Evolutionary conservation across 2,329 filamentous ascomycete species (phyloP).

Genomic region (Diaporthe ilicicola): DNA sequence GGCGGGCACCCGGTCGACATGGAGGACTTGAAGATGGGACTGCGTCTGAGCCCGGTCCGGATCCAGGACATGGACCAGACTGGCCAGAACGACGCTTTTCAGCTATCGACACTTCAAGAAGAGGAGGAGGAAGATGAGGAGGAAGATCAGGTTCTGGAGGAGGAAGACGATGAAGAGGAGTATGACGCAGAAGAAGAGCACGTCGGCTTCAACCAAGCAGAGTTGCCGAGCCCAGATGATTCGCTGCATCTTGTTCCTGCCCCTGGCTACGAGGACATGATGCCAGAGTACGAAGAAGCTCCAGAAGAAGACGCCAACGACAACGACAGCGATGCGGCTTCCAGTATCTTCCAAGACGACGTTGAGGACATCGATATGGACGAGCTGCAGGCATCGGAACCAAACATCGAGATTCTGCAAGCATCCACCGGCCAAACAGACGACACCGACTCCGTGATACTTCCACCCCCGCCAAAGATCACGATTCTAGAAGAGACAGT

Average conservation of each 20-base stretch:
- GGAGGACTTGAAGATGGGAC: constrained; percentile 72
- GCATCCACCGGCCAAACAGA: constrained; percentile 44
- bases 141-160: constrained; percentile 10
- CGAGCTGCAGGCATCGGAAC: constrained; percentile 51
- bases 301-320: constrained; percentile 41
- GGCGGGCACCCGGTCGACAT: constrained; percentile 75
- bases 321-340: constrained; percentile 47
- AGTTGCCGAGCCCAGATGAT: constrained; percentile 46
- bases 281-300: constrained; percentile 38
- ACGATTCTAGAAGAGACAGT: constrained; percentile 62
- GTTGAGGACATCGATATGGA: constrained; percentile 49
- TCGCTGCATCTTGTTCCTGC: constrained; percentile 52
- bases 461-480: constrained; percentile 56
- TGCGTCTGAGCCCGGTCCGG: constrained; percentile 69
- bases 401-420: constrained; percentile 55
- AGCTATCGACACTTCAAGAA: constrained; percentile 58
- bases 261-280: constrained; percentile 41
- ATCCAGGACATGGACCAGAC: constrained; percentile 61
- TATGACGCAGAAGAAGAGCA: constrained; percentile 38
- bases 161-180: constrained; percentile 37
- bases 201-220: constrained; percentile 25
- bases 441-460: constrained; percentile 46
- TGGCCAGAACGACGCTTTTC: constrained; percentile 45
- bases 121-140: constrained; percentile 39
- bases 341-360: constrained; percentile 56